These are phyloP conservation scores for Penicillium sp. DNA, from an alignment of 2,329 filamentous ascomycete genomes.

Conservation along the genomic window DNA sequence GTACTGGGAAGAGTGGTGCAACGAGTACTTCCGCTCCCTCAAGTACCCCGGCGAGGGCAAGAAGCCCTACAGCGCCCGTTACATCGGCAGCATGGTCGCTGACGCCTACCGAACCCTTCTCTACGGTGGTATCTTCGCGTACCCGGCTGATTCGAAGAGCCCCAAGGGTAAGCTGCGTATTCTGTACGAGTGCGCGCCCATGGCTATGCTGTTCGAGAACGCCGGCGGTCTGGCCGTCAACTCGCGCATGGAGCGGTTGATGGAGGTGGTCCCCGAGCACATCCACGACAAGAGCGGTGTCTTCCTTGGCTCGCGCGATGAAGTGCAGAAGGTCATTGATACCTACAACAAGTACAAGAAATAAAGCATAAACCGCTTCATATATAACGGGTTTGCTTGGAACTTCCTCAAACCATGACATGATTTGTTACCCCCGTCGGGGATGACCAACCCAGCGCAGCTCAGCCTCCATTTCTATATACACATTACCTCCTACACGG, in stretches of 20 bases:
- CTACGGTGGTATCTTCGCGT: constrained; percentile 96
- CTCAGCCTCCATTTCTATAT: constrained; percentile 7
- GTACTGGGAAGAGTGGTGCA: constrained; percentile 88
- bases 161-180: constrained; percentile 97
- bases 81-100: constrained; percentile 97
- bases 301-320: constrained; percentile 89
- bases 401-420: neutral
- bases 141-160: constrained; percentile 95
- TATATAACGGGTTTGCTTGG: neutral
- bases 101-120: constrained; percentile 93
- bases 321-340: constrained; percentile 90
- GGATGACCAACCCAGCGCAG: constrained; percentile 3
- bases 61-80: constrained; percentile 90
- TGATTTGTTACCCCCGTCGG: constrained; percentile 6
- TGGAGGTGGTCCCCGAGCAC: constrained; percentile 79
- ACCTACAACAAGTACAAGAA: constrained; percentile 57
- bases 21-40: constrained; percentile 80
- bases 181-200: constrained; percentile 95
- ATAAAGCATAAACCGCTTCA: too few species aligned
- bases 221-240: constrained; percentile 90
- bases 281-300: constrained; percentile 96
- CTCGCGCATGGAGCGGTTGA: constrained; percentile 83
- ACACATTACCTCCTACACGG: constrained; percentile 3
- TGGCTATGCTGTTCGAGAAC: constrained; percentile 99
- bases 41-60: constrained; percentile 66